Evolutionary conservation across 2,329 filamentous ascomycete species (phyloP).

Genomic region (Ophiocordyceps sinensis): DNA sequence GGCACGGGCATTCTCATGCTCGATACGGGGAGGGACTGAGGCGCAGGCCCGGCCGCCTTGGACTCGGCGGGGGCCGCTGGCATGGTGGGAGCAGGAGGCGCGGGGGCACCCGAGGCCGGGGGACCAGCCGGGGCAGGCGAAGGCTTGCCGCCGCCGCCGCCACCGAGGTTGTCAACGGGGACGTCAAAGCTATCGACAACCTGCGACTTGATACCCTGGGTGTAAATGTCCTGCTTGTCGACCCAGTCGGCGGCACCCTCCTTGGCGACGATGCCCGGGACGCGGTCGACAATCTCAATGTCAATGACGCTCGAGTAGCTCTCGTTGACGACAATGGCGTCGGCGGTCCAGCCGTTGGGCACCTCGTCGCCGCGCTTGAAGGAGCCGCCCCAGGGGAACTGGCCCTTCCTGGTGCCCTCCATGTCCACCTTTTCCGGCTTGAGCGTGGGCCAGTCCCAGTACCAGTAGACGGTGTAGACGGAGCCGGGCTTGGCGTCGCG

Average conservation of each 20-base stretch:
- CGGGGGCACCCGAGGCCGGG: no score
- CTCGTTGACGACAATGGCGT: conserved; percentile 21
- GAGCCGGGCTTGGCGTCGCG: conserved; percentile 44
- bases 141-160: conserved; percentile 6
- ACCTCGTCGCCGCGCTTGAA: conserved; percentile 23
- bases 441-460: conserved; percentile 82
- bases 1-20: no score
- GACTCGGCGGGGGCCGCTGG: no score
- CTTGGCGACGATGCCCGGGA: conserved; percentile 9
- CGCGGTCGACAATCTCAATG: conserved; percentile 19
- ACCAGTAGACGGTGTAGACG: conserved; percentile 79
- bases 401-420: conserved; percentile 22
- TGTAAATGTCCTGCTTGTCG: conserved; percentile 24
- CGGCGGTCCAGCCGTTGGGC: conserved; percentile 20
- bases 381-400: conserved; percentile 26
- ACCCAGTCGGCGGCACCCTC: conserved; percentile 14
- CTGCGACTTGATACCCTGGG: conserved; percentile 29
- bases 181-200: conserved; percentile 31
- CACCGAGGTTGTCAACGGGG: conserved; percentile 14
- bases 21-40: no score
- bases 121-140: no score
- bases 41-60: no score
- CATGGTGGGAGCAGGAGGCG: no score
- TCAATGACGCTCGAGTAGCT: conserved; percentile 26
- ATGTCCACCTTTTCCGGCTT: conserved; percentile 25